Evolutionary conservation across 2,329 filamentous ascomycete genomes (phyloP), one percentile per base, ranked within the genome.

Genomic region (Tolypocladium nubicola): DNA sequence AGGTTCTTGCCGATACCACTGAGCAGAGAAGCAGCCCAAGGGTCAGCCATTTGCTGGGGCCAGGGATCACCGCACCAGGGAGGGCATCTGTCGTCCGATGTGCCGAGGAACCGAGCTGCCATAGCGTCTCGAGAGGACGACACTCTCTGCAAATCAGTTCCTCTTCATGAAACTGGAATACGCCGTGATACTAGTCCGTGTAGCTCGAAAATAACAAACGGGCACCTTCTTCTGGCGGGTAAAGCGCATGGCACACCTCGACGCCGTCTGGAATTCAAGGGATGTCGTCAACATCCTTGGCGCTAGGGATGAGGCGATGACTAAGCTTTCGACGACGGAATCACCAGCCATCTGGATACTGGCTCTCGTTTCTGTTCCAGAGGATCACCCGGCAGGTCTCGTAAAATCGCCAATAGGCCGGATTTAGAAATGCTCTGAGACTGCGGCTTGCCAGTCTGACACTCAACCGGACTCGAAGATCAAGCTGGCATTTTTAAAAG

Each of bases 181-280:
- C 10, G 19, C 8, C 19, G 47, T 35, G 10, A 13, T 4, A 5
- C 30, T 14, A 7, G 14, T 26, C 23, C 23, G 23, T 26, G 4
- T 26, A 4, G 30, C 33, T 7, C 21, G 10, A 2, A 7, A 21
- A 52, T 21, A 2, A 10, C 30, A 21, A 7, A 13, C 30, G 3
- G 6, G 6, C 30, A 21, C 13, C 19, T 13, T 19, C 47, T 37
- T 30, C 30, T 35, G 19, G 13, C 30, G 19, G 19, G 9, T 21
- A 33, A 52, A 8, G 30, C 33, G 9, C 19, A 35, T 55, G 45
- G 49, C 23, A 26, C 49, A 38, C 40, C 39, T 53, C 13, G 21
- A 10, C 43, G 38, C 13, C 35, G 26, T 30, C 55, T 59, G 57
- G 57, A 59, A 59, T 56, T 59, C 54, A 56, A 57, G 57, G 55